phyloP scores from a whole-genome alignment of 1,139 yeast species.

The Kodamaea alishanica region DNA sequence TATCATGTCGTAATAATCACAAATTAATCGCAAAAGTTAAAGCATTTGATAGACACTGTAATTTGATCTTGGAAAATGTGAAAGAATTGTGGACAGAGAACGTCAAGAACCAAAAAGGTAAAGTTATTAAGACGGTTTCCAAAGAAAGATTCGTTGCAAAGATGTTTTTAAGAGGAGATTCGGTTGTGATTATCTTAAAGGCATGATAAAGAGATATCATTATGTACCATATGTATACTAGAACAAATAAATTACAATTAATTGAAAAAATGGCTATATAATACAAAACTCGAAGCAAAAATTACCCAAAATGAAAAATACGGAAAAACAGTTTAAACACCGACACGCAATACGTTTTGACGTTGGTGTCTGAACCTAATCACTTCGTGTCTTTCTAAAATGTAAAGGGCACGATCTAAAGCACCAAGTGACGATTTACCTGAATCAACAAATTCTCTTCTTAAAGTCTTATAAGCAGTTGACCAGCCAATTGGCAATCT shows the following conservation, averaged over 20 bases:
- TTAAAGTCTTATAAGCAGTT: conserved; percentile 78
- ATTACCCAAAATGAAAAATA: not conserved
- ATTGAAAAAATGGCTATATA: not conserved
- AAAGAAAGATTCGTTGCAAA: conserved; percentile 86
- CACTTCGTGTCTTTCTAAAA: conserved; percentile 81
- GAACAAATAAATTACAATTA: not conserved
- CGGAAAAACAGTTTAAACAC: conserved; percentile 41
- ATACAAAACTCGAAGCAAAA: not conserved
- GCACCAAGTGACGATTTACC: conserved; percentile 68
- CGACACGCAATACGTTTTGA: conserved; percentile 76
- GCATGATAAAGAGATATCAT: conserved; percentile 17
- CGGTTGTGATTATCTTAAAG: conserved; percentile 80
- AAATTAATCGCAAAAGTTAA: conserved; percentile 85
- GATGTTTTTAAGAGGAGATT: conserved; percentile 91
- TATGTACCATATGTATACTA: not conserved
- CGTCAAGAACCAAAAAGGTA: conserved; percentile 62
- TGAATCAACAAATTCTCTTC: conserved; percentile 78
- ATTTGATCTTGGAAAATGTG: conserved; percentile 87
- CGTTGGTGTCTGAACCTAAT: conserved; percentile 87
- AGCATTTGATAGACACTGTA: conserved; percentile 95
- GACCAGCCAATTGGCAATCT: conserved; percentile 97
- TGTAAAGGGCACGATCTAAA: conserved; percentile 76
- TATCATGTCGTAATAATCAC: conserved; percentile 90
- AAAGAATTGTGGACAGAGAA: conserved; percentile 87
- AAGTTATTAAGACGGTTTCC: conserved; percentile 63